Evolutionary conservation across 2,329 filamentous ascomycete genomes (phyloP).

Genomic region (Fusarium sterilihyphosum): DNA sequence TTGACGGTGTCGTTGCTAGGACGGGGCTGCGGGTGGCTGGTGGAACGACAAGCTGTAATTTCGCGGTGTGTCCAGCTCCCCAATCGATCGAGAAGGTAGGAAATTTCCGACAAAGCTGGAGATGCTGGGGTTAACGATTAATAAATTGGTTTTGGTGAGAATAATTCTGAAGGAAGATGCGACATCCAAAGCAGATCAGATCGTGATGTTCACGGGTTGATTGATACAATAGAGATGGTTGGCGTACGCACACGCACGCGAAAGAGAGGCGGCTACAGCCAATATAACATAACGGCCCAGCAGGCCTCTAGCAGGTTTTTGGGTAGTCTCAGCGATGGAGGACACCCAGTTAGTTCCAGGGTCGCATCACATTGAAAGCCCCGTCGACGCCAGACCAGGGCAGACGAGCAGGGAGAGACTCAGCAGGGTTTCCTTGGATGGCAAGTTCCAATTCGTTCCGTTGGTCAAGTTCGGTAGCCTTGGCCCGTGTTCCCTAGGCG

Average conservation of each 20-base stretch:
- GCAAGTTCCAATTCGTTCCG: conserved; percentile 12
- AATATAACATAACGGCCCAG: conserved; percentile 35
- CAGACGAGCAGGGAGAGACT: conserved; percentile 1
- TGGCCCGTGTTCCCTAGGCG: conserved; percentile 18
- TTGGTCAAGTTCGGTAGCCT: conserved; percentile 7
- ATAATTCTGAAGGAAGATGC: not conserved
- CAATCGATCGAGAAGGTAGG: not conserved
- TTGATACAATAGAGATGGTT: conserved; percentile 30
- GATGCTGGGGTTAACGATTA: not conserved
- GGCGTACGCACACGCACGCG: conserved; percentile 10
- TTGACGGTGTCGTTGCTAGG: conserved; percentile 37
- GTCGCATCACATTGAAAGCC: conserved; percentile 13
- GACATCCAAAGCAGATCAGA: not conserved
- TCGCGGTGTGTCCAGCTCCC: conserved; percentile 29
- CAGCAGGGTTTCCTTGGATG: conserved; percentile 26
- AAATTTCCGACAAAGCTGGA: not conserved
- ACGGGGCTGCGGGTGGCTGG: conserved; percentile 34
- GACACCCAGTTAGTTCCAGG: conserved; percentile 15
- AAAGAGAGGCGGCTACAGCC: conserved; percentile 32
- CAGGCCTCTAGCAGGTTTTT: conserved; percentile 33
- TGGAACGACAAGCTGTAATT: conserved; percentile 34
- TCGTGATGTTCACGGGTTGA: conserved; percentile 18
- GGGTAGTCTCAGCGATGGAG: conserved; percentile 34
- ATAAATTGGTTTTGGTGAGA: not conserved
- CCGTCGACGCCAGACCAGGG: conserved; percentile 11